These are phyloP conservation scores for Flaveria sonorensis DNA, from an alignment of 129 eudicot species.

Conservation along the genomic window DNA sequence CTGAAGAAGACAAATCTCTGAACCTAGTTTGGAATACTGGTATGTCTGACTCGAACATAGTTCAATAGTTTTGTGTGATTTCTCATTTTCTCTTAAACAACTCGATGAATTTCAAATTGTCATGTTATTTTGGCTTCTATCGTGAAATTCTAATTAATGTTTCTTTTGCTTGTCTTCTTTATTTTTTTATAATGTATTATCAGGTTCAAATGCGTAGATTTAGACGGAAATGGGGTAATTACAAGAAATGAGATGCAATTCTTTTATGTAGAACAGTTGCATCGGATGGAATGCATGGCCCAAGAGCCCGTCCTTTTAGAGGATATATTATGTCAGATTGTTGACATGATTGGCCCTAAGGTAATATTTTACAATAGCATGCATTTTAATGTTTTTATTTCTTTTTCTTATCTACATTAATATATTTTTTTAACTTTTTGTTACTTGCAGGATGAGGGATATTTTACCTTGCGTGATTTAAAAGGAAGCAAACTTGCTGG, in stretches of 20 bases:
- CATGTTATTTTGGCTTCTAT: not conserved
- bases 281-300: slow-evolving; percentile 99
- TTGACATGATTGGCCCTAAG: slow-evolving; percentile 97
- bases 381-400: not conserved
- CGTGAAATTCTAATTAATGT: not conserved
- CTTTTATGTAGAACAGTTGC: slow-evolving; percentile 96
- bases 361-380: slow-evolving; percentile 4
- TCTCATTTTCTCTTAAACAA: not conserved
- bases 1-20: slow-evolving; percentile 35
- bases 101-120: not conserved
- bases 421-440: not conserved
- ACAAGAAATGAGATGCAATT: slow-evolving; percentile 95
- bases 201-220: slow-evolving; percentile 98
- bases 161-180: not conserved
- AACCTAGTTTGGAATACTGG: slow-evolving; percentile 30
- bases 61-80: not conserved
- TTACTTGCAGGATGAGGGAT: slow-evolving; percentile 63
- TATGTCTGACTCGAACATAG: not conserved
- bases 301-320: slow-evolving; percentile 98
- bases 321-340: slow-evolving; percentile 94
- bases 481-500: slow-evolving; percentile 84
- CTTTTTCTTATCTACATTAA: slow-evolving; percentile 6
- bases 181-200: not conserved
- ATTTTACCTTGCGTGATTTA: slow-evolving; percentile 70
- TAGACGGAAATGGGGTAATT: slow-evolving; percentile 86